phyloP scores from a whole-genome alignment of 345 rosid genomes.

The Pugionium cornutum region DNA sequence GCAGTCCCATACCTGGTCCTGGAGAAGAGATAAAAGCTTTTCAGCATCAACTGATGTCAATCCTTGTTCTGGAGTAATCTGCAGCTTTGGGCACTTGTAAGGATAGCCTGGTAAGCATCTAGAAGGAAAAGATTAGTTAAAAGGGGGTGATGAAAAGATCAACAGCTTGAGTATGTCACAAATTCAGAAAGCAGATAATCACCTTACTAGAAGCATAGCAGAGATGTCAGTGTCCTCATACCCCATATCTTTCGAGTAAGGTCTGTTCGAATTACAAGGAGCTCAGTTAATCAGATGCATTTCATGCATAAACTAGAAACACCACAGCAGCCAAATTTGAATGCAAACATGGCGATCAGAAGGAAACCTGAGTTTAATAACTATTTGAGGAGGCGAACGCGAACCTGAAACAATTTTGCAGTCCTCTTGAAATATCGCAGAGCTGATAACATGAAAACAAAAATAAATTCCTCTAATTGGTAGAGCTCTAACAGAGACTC shows the following conservation, averaged over 20 bases:
- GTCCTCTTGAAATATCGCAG: constrained; percentile 91
- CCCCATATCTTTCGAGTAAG: constrained; percentile 91
- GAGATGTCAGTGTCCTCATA: constrained; percentile 80
- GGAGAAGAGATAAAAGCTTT: constrained; percentile 75
- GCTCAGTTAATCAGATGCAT: constrained; percentile 25
- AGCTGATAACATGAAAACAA: constrained; percentile 44
- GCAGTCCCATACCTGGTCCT: constrained; percentile 65
- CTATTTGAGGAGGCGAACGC: constrained; percentile 56
- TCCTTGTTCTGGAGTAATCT: constrained; percentile 79
- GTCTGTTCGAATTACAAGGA: constrained; percentile 57
- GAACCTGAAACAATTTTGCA: constrained; percentile 61
- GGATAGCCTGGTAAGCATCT: constrained; percentile 98
- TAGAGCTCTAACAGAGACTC: not conserved
- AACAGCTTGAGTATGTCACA: constrained; percentile 13
- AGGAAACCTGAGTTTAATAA: constrained; percentile 75
- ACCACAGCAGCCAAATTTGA: constrained; percentile 26
- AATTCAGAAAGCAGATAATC: constrained; percentile 26
- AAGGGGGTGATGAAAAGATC: constrained; percentile 1
- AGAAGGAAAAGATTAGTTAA: constrained; percentile 27
- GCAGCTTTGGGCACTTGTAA: constrained; percentile 83
- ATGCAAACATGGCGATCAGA: constrained; percentile 18
- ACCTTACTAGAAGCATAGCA: constrained; percentile 81
- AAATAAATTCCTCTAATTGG: not conserved
- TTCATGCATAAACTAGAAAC: constrained; percentile 17
- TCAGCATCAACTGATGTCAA: constrained; percentile 67